Conservation (phyloP, 495 filamentous ascomycete genomes). For the Trichoderma asperelloides region DNA sequence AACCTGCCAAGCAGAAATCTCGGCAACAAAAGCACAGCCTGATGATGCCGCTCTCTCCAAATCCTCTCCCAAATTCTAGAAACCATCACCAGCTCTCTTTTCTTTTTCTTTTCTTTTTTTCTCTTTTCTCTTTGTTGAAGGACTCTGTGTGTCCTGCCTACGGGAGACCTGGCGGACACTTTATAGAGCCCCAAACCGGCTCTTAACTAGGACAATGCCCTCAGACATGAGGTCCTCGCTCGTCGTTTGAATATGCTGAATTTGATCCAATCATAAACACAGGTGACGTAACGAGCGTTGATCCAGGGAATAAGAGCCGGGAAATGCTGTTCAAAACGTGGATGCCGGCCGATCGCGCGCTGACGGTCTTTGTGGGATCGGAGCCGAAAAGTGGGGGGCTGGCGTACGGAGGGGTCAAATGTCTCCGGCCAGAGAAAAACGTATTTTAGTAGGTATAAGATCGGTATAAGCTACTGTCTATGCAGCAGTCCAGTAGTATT, state of each 20-base stretch:
- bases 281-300: too few species aligned
- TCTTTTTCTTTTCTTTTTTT: neutral
- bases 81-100: neutral
- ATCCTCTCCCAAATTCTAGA: neutral
- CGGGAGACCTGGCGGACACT: conserved; percentile 6
- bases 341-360: neutral
- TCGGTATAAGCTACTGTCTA: too few species aligned
- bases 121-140: neutral
- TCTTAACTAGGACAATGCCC: neutral
- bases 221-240: too few species aligned
- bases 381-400: neutral
- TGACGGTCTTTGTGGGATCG: neutral
- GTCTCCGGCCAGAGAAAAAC: neutral
- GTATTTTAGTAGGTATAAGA: neutral
- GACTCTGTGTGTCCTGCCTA: neutral
- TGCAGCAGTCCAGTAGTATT: too few species aligned
- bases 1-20: too few species aligned
- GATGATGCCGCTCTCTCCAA: neutral
- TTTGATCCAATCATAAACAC: too few species aligned
- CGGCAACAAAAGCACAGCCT: neutral
- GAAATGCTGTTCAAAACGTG: neutral
- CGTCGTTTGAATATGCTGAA: too few species aligned
- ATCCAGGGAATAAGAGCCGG: too few species aligned
- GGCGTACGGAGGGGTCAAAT: too few species aligned
- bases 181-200: neutral